Base-by-base conservation (phyloP, 2,329 filamentous ascomycete species). In the Capronia epimyces region DNA sequence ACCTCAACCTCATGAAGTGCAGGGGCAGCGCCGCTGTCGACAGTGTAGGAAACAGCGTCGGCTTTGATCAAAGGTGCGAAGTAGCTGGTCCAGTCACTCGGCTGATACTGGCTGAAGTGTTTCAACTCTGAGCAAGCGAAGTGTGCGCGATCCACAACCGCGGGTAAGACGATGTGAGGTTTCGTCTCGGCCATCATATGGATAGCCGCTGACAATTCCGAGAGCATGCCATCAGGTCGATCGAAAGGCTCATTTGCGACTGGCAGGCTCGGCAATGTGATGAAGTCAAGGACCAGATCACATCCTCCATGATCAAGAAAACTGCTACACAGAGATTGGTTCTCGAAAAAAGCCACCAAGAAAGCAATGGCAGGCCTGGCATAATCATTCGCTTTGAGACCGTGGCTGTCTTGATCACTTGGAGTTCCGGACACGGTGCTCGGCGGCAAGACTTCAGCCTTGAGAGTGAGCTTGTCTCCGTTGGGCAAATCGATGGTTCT, bases 281-380 rank as follows among this genome's bases (percentile, higher is more conserved):
- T 85, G 49, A 96, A 81, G 64, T 96, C 89, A 47, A 98, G 75
- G 16, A 97, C 75, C 44, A 86, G 76, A 66, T 96, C 89, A 16
- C 42, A 49, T 20, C 91, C 82, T 5, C 89, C 93, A 43, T 79
- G 78, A 48, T 86, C 81, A 56, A 93, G 82, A 63, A 96, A 91
- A 20, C 79, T 78, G 15, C 76, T 72, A 67, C 86, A 90, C 61
- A 94, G 78, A 27, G 76, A 76, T 50, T 79, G 75, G 63, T 94
- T 95, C 56, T 81, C 79, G 52, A 93, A 81, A 65, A 93, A 91
- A 1, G 85, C 80, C 32, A 75, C 73, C 40, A 98, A 70, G 66
- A 98, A 98, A 43, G 81, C 85, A 53, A 85, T 79, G 31, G 88
- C 74, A 20, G 86, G 86, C 62, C 81, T 82, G 50, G 96, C 78